These are phyloP conservation scores for Agapanthus africanus DNA, from an alignment of 106 monocot genomes.

Conservation along the genomic window DNA sequence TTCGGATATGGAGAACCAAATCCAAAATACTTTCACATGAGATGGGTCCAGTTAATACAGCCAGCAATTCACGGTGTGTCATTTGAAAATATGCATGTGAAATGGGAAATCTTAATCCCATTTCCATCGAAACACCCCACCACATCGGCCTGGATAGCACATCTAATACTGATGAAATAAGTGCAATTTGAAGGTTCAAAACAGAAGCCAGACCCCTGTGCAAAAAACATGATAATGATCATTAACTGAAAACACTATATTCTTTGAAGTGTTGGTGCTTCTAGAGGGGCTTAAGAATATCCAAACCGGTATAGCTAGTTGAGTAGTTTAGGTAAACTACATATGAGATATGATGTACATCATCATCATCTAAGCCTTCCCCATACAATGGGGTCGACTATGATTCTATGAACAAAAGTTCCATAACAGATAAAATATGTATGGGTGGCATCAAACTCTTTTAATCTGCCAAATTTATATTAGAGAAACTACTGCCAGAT, in stretches of 20 bases:
- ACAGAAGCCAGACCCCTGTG: constrained; percentile 58
- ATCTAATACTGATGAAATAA: constrained; percentile 56
- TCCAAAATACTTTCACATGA: constrained; percentile 47
- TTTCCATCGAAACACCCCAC: constrained; percentile 62
- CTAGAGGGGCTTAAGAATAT: too few species aligned
- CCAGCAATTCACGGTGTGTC: constrained; percentile 34
- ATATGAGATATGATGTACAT: too few species aligned
- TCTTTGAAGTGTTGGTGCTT: too few species aligned
- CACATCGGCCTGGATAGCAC: constrained; percentile 66
- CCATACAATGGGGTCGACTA: too few species aligned
- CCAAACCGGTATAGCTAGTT: too few species aligned
- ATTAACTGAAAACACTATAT: not conserved
- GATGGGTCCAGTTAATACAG: constrained; percentile 41
- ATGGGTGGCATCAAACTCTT: too few species aligned
- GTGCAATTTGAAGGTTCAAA: constrained; percentile 46
- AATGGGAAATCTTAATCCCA: constrained; percentile 52
- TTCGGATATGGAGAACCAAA: constrained; percentile 37
- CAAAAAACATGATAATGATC: constrained; percentile 2
- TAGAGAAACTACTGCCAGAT: too few species aligned
- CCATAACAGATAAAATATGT: too few species aligned
- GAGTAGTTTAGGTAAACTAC: too few species aligned
- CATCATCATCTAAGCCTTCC: too few species aligned
- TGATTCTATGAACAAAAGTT: too few species aligned
- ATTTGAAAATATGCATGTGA: constrained; percentile 52
- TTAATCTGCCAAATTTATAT: too few species aligned